Evolutionary conservation across 1,139 yeast species (phyloP), one percentile per base, ranked within the genome.

Genomic region (Taphrina pruni): DNA sequence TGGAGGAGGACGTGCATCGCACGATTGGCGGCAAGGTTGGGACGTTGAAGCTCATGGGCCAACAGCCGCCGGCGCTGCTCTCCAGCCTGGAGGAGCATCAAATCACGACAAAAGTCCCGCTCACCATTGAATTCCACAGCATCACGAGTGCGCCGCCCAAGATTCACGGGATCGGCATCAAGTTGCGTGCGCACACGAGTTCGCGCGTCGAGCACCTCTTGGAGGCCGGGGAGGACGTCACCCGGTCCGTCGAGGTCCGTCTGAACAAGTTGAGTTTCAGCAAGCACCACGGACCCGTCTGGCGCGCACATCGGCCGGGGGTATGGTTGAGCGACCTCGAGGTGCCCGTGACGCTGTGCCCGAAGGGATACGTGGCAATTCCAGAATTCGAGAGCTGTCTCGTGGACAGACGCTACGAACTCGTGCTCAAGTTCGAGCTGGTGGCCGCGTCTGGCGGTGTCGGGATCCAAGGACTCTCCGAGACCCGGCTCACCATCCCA

Each of bases 371-470:
- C 61, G 67, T 64, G 38, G 67, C 67, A 39, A 45, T 56, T 35
- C 67, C 67, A 20, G 67, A 64, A 38, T 64, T 64, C 39, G 67
- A 64, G 46, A 64, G 67, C 32, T 64, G 67, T 50, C 45, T 64
- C 45, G 52, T 64, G 26, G 67, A 64, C 39, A 43, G 67, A 12
- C 26, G 36, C 36, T 64, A 64, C 61, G 48, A 46, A 14, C 20
- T 64, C 26, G 55, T 26, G n/a, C 61, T 64, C 55, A 64, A 64
- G 32, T 48, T 64, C 11, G 67, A 64, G 48, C 38, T 64, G n/a
- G 41, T 35, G 17, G 61, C 67, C 17, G 17, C 66, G 32, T 26
- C 32, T 4, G 32, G 32, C 32, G 32, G 32, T 4, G 32, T 26
- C 32, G 32, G 32, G 32, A 61, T 61, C 2, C 8, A 55, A 17